Percentiles rank a stretch among this genome's conserved stretches.
Conservation (phyloP, 2,329 filamentous ascomycete species). For the Hymenoscyphus salicellus region DNA sequence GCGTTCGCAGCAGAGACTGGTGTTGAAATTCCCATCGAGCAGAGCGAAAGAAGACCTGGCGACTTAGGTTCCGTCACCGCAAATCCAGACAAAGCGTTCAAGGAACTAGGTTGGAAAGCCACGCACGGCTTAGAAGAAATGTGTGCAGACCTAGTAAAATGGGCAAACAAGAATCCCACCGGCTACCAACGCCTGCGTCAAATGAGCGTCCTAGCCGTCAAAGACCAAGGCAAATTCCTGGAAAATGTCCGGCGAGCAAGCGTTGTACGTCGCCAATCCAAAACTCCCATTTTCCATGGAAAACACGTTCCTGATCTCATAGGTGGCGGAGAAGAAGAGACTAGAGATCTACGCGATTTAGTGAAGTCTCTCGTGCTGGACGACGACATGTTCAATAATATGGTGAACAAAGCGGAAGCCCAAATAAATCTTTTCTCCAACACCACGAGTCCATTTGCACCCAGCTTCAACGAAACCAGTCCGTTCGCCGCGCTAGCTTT, state of each 20-base stretch:
- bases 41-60: constrained; percentile 38
- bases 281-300: neutral
- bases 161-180: neutral
- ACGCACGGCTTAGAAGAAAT: constrained; percentile 13
- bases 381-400: neutral
- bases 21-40: constrained; percentile 37
- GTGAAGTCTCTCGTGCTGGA: neutral
- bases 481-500: too few species aligned
- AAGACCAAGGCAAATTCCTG: neutral
- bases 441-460: too few species aligned
- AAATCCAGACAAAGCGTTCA: constrained; percentile 38
- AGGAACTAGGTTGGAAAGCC: constrained; percentile 41
- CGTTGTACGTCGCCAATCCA: neutral
- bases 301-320: neutral
- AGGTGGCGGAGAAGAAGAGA: neutral
- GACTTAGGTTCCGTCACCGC: constrained; percentile 44
- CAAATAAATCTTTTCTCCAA: too few species aligned
- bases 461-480: too few species aligned
- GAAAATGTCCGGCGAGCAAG: neutral
- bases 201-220: neutral
- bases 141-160: neutral
- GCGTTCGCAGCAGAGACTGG: constrained; percentile 39
- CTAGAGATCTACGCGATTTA: neutral
- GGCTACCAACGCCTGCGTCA: neutral
- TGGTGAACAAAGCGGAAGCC: neutral